Base-by-base conservation (phyloP, 2,329 filamentous ascomycete genomes). In the Neofusicoccum laricinum region DNA sequence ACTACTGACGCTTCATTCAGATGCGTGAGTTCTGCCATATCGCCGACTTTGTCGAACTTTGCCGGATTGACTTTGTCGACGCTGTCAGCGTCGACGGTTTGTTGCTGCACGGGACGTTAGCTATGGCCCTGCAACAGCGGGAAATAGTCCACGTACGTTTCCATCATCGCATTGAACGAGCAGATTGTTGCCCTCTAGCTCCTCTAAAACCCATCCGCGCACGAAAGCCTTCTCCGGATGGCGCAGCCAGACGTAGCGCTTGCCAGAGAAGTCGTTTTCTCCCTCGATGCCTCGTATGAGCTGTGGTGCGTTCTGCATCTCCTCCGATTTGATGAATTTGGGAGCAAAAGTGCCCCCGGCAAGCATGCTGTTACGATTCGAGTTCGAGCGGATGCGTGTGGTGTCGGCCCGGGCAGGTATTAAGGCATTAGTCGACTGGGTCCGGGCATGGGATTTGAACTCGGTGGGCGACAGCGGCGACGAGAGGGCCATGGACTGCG, bases 41-140 rank as follows among this genome's bases (percentile, higher is more conserved):
- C 96, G 80, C 96, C 93, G 68, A 94, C 94, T 79, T 97, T 99
- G 85, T 99, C 95, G 80, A 99, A 99, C 77, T 99, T 99, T 73
- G 94, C 94, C 51, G 95, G 95, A 79, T 99, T 99, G 81, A 99
- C 96, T 79, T 97, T 98, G 83, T 99, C 96, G 69, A 97, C 93
- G 71, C 88, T 90, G 71, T 98, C 93, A 59, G 86, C 80, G 69
- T 94, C 89, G 58, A 95, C 89, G 74, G 96, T 91, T 69, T 92
- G 89, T 87, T 97, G 92, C 88, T 95, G 69, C 17, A 4, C 4
- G 14, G 4, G 3, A 49, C 21, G 25, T 64, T 17, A 64, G 63
- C 53, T 7, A 41, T 36, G 14, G 43, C 10, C 17, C 32, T 5
- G 19, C 5, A 19, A 8, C 50, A 4, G 15, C 12, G n/a, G 25